These are phyloP conservation scores for Aethionema arabicum DNA, from an alignment of 345 rosid genomes.

Conservation along the genomic window DNA sequence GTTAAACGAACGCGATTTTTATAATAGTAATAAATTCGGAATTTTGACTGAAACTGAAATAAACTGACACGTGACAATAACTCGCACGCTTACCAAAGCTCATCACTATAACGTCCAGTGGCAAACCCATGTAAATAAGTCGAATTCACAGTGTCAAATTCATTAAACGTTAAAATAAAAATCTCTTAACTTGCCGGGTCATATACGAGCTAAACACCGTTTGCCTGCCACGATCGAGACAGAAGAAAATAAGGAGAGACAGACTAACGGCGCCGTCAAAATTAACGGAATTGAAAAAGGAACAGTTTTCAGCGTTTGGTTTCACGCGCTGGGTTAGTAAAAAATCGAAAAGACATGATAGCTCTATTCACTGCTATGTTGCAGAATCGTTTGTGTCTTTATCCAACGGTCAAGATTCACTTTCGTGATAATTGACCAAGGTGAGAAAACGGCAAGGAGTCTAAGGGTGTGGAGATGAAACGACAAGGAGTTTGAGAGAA, in stretches of 20 bases:
- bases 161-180: neutral
- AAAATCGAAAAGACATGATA: slow-evolving; percentile 5
- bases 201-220: slow-evolving; percentile 29
- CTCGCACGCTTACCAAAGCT: slow-evolving; percentile 23
- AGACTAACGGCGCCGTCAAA: slow-evolving; percentile 14
- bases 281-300: slow-evolving; percentile 3
- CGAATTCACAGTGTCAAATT: neutral
- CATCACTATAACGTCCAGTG: slow-evolving; percentile 12
- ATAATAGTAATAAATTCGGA: neutral
- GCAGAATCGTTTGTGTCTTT: neutral
- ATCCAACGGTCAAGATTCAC: slow-evolving; percentile 4
- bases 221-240: slow-evolving; percentile 37
- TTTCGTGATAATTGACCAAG: slow-evolving; percentile 19
- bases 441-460: slow-evolving; percentile 12
- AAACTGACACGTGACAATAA: slow-evolving; percentile 12
- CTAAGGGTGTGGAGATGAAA: neutral
- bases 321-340: slow-evolving; percentile 16
- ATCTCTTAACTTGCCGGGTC: slow-evolving; percentile 14
- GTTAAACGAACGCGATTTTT: too few relatives aligned
- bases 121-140: slow-evolving; percentile 22
- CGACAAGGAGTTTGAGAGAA: slow-evolving; percentile 17
- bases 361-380: slow-evolving; percentile 18
- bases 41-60: slow-evolving; percentile 29
- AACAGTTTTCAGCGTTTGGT: neutral
- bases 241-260: slow-evolving; percentile 17